These are phyloP conservation scores for Immersiporthe knoxdaviesiana DNA, from an alignment of 2,329 filamentous ascomycete species.

Conservation along the genomic window DNA sequence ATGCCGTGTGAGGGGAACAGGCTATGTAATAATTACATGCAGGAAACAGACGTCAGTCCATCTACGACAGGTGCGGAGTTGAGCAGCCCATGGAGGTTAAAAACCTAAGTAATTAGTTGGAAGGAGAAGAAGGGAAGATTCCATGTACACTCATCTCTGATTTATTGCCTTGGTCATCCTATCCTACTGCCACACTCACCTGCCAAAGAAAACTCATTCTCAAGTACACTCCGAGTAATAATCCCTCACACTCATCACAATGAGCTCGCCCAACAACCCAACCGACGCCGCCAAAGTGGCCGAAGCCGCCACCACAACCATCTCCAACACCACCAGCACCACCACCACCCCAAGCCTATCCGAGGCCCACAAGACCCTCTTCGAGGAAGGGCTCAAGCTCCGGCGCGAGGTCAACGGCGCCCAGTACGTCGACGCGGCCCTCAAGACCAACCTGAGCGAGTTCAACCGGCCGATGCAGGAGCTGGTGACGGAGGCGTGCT, in stretches of 20 bases:
- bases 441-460: constrained; percentile 59
- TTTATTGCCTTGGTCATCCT: background rate
- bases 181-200: background rate
- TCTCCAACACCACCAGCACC: constrained; percentile 2
- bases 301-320: background rate
- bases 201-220: too few relatives aligned
- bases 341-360: constrained; percentile 33
- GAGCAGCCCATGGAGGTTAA: background rate
- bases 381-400: constrained; percentile 63
- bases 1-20: constrained; percentile 3
- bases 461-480: constrained; percentile 65
- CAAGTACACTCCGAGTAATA: too few relatives aligned
- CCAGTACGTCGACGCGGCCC: constrained; percentile 60
- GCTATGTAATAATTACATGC: background rate
- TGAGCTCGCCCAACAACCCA: constrained; percentile 29
- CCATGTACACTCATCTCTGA: background rate
- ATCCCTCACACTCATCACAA: constrained; percentile 6
- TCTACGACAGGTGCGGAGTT: background rate
- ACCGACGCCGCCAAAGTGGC: background rate
- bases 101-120: too few relatives aligned
- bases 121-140: background rate
- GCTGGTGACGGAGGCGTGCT: constrained; percentile 65
- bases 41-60: background rate
- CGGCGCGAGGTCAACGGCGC: constrained; percentile 64
- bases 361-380: constrained; percentile 56